Evolutionary conservation across 768 basidiomycete genomes (phyloP), one percentile per base, ranked within the genome.

Genomic region (Mycena belliarum): DNA sequence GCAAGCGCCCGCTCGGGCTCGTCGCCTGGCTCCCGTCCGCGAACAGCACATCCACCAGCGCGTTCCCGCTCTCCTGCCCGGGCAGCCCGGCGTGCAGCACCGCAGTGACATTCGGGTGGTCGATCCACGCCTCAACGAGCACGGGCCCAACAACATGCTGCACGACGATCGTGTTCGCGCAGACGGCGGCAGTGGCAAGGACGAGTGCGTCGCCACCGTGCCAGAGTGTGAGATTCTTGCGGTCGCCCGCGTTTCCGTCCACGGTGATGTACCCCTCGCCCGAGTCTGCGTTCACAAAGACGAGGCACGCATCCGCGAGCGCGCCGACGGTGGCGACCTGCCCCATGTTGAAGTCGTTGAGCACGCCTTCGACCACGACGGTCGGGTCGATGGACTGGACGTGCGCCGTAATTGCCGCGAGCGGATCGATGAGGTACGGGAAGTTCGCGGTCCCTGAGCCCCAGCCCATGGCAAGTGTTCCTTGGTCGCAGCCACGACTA

Each of bases 141-240:
- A 84, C 69, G 0, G 82, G 78, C 21, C 87, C 87, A 28, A 86
- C 84, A 11, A 76, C 75, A 65, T 87, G 79, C 7, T 81, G 72
- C 24, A 89, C 80, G 23, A 89, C 88, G 37, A 89, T 76, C 9
- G 85, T 85, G 65, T 86, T 85, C 59, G 75, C 76, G 68, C 82
- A 82, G 9, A 72, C 66, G 14, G 70, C 67, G 2, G 87, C 85
- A 6, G 79, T 79, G 0, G 76, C 69, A 16, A 72, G 52, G 28
- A 83, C 68, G 52, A 84, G 70, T n/a, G 50, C 52, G 23, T 81
- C 77, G 46, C 75, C 73, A 2, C 69, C 44, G 37, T 77, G 66
- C 76, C 74, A 81, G 4, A 76, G 70, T 11, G 73, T 77, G 25
- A 80, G 52, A 59, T 79, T 77, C 32, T 70, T 63, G 50, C 76